Conservation (phyloP, 192 early-diverging fungal species). For the Umbelopsis vinacea region DNA sequence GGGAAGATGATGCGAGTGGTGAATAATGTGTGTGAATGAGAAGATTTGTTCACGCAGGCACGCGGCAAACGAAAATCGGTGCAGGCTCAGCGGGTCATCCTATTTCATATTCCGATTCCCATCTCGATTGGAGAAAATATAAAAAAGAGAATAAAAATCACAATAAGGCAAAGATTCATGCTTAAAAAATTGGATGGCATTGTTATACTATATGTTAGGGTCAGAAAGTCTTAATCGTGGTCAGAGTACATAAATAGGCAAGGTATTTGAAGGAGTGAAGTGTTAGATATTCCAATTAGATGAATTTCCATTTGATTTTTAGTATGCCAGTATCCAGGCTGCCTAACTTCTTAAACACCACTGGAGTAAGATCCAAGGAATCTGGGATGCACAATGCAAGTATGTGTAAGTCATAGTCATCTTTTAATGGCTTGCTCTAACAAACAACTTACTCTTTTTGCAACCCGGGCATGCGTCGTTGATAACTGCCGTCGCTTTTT, state of each 20-base stretch:
- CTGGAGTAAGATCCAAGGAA: background rate
- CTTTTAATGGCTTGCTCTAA: background rate
- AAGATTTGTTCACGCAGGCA: constrained; percentile 20
- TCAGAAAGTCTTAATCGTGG: background rate
- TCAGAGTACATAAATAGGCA: background rate
- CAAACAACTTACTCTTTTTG: constrained; percentile 36
- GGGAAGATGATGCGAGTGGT: constrained; percentile 18
- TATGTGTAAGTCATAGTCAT: background rate
- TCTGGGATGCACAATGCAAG: constrained; percentile 17
- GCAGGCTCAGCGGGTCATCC: constrained; percentile 8
- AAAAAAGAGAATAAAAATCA: too few species aligned
- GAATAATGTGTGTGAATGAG: constrained; percentile 20
- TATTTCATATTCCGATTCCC: background rate
- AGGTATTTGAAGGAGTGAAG: background rate
- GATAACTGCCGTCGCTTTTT: constrained; percentile 41
- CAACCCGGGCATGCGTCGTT: constrained; percentile 53
- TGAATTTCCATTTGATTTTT: constrained; percentile 28
- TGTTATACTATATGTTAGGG: background rate
- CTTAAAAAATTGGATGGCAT: too few species aligned
- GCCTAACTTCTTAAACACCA: constrained; percentile 26
- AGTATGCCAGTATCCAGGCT: constrained; percentile 30
- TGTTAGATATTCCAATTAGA: constrained; percentile 7
- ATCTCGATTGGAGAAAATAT: background rate
- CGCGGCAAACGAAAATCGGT: constrained; percentile 20
- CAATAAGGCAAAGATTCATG: too few species aligned